Percentiles rank a stretch among this genome's conserved stretches.
These are phyloP conservation scores for Alternaria hordeiaustralica DNA, from an alignment of 2,329 filamentous ascomycete species.

Conservation along the genomic window DNA sequence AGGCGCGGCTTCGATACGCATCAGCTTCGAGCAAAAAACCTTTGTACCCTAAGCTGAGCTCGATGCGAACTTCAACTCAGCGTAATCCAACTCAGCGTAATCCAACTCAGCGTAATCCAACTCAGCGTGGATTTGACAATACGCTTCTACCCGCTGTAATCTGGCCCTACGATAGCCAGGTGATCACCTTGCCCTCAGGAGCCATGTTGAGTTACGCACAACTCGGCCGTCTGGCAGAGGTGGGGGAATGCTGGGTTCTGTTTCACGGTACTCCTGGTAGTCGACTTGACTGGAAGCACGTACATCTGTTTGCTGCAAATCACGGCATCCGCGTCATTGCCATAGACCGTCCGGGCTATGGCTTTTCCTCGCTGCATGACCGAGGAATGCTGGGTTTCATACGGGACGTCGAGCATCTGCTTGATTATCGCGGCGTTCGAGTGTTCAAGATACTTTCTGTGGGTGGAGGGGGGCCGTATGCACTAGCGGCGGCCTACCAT, in stretches of 20 bases:
- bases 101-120: too few species aligned
- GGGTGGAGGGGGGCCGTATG: background rate
- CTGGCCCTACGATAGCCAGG: background rate
- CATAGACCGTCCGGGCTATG: background rate
- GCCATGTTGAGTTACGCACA: slow-evolving; percentile 1
- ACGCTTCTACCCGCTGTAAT: background rate
- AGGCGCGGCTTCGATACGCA: background rate
- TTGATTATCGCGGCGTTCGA: background rate
- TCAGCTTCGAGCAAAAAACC: background rate
- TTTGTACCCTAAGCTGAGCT: too few species aligned
- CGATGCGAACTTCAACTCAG: background rate
- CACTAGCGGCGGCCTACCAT: background rate
- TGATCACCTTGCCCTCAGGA: background rate
- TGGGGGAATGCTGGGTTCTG: background rate
- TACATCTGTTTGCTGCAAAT: background rate
- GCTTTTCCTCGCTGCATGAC: background rate
- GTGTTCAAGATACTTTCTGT: background rate
- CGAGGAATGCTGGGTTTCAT: background rate
- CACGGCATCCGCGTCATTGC: background rate
- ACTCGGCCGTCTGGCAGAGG: background rate
- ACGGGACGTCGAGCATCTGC: background rate
- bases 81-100: too few species aligned
- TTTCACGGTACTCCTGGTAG: slow-evolving; percentile 2
- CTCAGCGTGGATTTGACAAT: background rate
- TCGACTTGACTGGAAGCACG: background rate